phyloP scores from a whole-genome alignment of 352 stramenopile species.

The Pilasporangium apinafurcum region DNA sequence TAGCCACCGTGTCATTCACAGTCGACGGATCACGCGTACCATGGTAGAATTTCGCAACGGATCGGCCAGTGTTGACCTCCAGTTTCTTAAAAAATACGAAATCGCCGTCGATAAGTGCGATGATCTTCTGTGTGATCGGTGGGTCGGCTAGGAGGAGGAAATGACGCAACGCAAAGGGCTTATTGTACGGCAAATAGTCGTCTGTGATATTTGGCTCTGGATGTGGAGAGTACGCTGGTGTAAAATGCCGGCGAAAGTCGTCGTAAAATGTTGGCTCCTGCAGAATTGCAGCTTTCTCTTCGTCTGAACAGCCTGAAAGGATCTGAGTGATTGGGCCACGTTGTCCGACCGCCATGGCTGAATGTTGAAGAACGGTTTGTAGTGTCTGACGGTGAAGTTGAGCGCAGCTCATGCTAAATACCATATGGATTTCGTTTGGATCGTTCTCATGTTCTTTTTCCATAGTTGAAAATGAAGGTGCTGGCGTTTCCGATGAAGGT shows the following conservation, averaged over 20 bases:
- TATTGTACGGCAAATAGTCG: conserved; percentile 19
- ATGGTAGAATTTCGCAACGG: conserved; percentile 10
- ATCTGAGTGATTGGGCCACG: conserved; percentile 22
- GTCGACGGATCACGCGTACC: neutral
- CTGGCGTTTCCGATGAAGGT: no score
- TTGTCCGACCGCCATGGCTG: conserved; percentile 10
- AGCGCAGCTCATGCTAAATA: conserved; percentile 20
- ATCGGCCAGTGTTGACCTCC: conserved; percentile 9
- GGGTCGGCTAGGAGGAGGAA: conserved; percentile 16
- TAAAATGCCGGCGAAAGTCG: conserved; percentile 19
- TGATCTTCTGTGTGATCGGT: conserved; percentile 8
- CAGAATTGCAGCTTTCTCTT: conserved; percentile 3
- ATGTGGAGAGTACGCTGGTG: conserved; percentile 9
- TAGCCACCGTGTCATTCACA: conserved; percentile 6
- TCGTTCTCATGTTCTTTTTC: no score
- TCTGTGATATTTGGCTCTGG: conserved; percentile 12
- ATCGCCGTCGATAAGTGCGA: conserved; percentile 17
- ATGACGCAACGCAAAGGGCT: conserved; percentile 16
- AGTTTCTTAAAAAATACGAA: conserved; percentile 11
- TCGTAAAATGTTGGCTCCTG: conserved; percentile 13
- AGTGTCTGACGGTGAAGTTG: conserved; percentile 10
- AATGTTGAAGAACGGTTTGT: conserved; percentile 14
- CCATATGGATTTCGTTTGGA: conserved; percentile 12
- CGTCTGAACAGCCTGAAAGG: conserved; percentile 12
- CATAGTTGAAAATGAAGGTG: no score